These are phyloP conservation scores for Debaryomyces subglobosus DNA, from an alignment of 1,139 yeast species.

Conservation along the genomic window DNA sequence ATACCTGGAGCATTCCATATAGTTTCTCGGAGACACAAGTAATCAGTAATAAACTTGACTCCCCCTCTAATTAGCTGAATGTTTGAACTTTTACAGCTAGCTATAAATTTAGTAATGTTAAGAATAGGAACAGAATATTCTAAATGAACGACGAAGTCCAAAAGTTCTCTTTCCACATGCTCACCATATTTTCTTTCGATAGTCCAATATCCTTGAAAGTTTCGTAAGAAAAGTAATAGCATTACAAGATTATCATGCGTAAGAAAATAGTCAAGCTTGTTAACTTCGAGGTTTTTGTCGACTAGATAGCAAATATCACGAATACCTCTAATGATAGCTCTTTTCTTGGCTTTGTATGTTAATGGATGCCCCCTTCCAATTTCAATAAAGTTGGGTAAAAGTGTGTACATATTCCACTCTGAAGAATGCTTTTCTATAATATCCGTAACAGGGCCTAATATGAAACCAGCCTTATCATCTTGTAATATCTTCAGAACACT, in stretches of 20 bases:
- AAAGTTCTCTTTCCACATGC: slow-evolving; percentile 63
- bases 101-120: slow-evolving; percentile 47
- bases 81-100: slow-evolving; percentile 32
- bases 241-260: slow-evolving; percentile 36
- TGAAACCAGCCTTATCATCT: slow-evolving; percentile 37
- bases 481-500: slow-evolving; percentile 49
- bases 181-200: slow-evolving; percentile 64
- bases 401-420: slow-evolving; percentile 27
- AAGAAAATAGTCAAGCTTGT: slow-evolving; percentile 26
- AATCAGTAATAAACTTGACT: slow-evolving; percentile 26
- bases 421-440: slow-evolving; percentile 46
- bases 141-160: slow-evolving; percentile 51
- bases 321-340: slow-evolving; percentile 38
- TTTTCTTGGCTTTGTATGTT: slow-evolving; percentile 27
- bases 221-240: slow-evolving; percentile 44
- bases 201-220: slow-evolving; percentile 62
- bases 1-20: slow-evolving; percentile 38
- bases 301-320: slow-evolving; percentile 49
- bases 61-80: slow-evolving; percentile 22
- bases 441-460: slow-evolving; percentile 52
- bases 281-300: slow-evolving; percentile 32
- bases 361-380: slow-evolving; percentile 22
- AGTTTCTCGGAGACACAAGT: slow-evolving; percentile 26
- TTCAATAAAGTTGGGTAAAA: slow-evolving; percentile 34
- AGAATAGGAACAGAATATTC: slow-evolving; percentile 52